Percentiles rank a stretch among this genome's conserved stretches.
phyloP scores from a whole-genome alignment of 2,329 filamentous ascomycete species.

The Colletotrichum sp. region DNA sequence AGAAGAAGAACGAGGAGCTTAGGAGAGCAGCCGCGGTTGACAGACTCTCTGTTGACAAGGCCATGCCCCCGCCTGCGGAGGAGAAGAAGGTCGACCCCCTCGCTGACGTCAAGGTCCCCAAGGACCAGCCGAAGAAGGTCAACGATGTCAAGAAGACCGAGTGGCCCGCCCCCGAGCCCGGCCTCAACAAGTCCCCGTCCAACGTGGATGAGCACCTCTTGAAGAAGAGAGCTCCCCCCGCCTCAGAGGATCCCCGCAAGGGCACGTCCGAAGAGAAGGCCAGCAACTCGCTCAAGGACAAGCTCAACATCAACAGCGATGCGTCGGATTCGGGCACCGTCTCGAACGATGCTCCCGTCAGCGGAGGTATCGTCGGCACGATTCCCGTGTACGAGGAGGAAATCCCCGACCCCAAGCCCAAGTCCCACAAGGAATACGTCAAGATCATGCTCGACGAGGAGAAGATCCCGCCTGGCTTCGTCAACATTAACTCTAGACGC shows the following conservation, averaged over 20 bases:
- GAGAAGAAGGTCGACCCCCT: slow-evolving; percentile 8
- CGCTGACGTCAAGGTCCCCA: slow-evolving; percentile 3
- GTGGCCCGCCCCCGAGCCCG: slow-evolving; percentile 13
- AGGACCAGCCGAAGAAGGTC: slow-evolving; percentile 13
- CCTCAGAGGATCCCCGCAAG: slow-evolving; percentile 21
- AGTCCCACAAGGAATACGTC: slow-evolving; percentile 61
- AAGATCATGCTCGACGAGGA: slow-evolving; percentile 47
- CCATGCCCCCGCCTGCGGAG: neutral
- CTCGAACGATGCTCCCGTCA: slow-evolving; percentile 18
- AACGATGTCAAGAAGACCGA: slow-evolving; percentile 19
- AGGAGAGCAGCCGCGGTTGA: slow-evolving; percentile 18
- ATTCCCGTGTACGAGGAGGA: slow-evolving; percentile 29
- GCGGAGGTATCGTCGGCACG: slow-evolving; percentile 27
- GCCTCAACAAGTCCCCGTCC: slow-evolving; percentile 9
- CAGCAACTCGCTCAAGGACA: slow-evolving; percentile 27
- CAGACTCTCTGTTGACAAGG: neutral
- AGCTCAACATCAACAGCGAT: slow-evolving; percentile 27
- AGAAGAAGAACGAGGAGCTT: slow-evolving; percentile 31
- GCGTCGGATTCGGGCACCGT: slow-evolving; percentile 12
- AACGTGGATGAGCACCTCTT: slow-evolving; percentile 18
- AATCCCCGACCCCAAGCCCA: slow-evolving; percentile 44
- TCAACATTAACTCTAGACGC: slow-evolving; percentile 45
- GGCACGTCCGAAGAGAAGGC: slow-evolving; percentile 4
- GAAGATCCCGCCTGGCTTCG: slow-evolving; percentile 56
- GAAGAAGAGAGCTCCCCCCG: slow-evolving; percentile 12